Evolutionary conservation across 306 rosid genomes (phyloP).

Genomic region (Sindora glabra): DNA sequence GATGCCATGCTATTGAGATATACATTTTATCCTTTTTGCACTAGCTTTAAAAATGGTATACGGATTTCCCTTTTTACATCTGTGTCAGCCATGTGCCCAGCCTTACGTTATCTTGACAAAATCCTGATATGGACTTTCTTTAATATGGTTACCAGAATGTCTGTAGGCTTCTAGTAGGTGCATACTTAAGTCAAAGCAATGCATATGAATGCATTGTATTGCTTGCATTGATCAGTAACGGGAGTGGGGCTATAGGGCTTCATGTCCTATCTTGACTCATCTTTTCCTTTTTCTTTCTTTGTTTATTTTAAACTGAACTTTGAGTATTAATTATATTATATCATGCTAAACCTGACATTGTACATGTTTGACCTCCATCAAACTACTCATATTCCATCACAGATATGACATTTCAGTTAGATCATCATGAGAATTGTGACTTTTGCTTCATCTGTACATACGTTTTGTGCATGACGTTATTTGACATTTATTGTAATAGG

Average conservation of each 20-base stretch:
- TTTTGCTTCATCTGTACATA: neutral
- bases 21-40: no score
- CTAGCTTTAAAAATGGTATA: neutral
- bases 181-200: no score
- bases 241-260: neutral
- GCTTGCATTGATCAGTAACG: neutral
- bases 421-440: neutral
- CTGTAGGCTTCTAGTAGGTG: neutral
- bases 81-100: no score
- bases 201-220: no score
- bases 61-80: neutral
- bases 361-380: neutral
- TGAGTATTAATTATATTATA: neutral
- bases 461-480: neutral
- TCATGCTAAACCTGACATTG: neutral
- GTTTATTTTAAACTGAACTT: neutral
- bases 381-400: neutral
- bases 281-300: neutral
- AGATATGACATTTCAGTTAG: neutral
- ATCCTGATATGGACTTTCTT: neutral
- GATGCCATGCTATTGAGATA: no score
- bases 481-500: conserved; percentile 25
- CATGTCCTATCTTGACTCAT: neutral
- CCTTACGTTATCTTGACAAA: no score
- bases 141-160: neutral